Base-by-base conservation (phyloP, 805 yeast species). In the Yarrowia porcina region DNA sequence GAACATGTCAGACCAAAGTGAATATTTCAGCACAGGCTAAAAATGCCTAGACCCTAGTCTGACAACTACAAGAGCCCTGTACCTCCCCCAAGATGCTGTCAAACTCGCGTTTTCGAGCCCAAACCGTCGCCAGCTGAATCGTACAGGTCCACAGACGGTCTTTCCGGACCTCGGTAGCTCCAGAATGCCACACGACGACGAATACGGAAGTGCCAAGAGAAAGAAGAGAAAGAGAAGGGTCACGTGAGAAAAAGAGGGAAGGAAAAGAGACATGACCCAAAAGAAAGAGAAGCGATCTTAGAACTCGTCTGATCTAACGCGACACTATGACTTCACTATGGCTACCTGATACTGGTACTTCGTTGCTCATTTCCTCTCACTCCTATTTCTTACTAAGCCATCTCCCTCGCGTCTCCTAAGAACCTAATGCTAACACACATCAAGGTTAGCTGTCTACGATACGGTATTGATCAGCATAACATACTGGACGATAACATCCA, bases 371-470 rank as follows among this genome's bases (percentile, higher is more conserved):
- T n/a, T n/a, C n/a, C n/a, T n/a, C n/a, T n/a, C n/a, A n/a, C n/a
- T n/a, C n/a, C n/a, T n/a, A 25, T 25, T 25, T 25, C 28, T 25
- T 25, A 25, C 28, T 3, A 6, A 7, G 8, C 17, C 23, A 18
- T 25, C 25, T 45, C 36, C 3, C 27, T 18, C 39, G 39, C 56
- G 28, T 32, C 39, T 18, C 45, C 28, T 15, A 21, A 23, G 2
- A 20, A 21, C 7, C 36, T 17, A 32, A 49, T 15, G 18, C 35
- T 49, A 32, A 20, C 21, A 13, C 42, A 10, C 44, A 52, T 52
- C 59, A 52, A 52, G 44, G 59, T 52, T 52, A 49, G 39, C 10
- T 45, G 28, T n/a, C 27, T 21, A 13, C 21, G 35, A 35, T 32
- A 15, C 21, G 35, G 50, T 32, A 15, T 4, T 21, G 56, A 49